These are phyloP conservation scores for Bryum argenteum DNA, from an alignment of 225 moss, liverwort and hornwort genomes.

Conservation along the genomic window DNA sequence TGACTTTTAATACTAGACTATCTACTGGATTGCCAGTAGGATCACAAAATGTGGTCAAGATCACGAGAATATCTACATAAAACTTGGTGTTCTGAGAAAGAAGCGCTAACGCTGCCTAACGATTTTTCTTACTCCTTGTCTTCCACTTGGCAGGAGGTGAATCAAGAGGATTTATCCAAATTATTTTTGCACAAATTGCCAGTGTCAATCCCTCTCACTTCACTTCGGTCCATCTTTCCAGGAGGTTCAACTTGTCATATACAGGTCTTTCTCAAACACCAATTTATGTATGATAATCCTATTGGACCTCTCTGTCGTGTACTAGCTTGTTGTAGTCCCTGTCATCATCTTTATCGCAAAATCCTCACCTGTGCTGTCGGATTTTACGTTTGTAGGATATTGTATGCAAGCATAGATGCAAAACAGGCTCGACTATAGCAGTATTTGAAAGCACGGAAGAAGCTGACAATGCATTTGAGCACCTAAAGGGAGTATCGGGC, in stretches of 20 bases:
- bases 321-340: not conserved
- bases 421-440: constrained; percentile 46
- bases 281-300: not conserved
- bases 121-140: not conserved
- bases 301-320: constrained; percentile 8
- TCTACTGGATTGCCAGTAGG: too few relatives aligned
- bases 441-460: constrained; percentile 50
- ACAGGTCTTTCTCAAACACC: constrained; percentile 27
- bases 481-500: constrained; percentile 39
- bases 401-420: constrained; percentile 48
- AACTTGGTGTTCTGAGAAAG: too few relatives aligned
- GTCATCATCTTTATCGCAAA: not conserved
- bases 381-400: constrained; percentile 37
- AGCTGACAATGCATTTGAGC: constrained; percentile 54
- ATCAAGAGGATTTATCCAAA: constrained; percentile 39
- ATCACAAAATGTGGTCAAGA: too few relatives aligned
- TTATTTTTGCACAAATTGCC: constrained; percentile 54
- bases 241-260: constrained; percentile 37
- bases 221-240: constrained; percentile 45
- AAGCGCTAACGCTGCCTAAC: not conserved
- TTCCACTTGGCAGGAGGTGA: constrained; percentile 35
- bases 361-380: constrained; percentile 1
- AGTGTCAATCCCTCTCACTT: constrained; percentile 31
- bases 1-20: too few relatives aligned
- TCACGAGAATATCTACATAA: too few relatives aligned